phyloP scores from a whole-genome alignment of 2,329 filamentous ascomycete species.

The Phoma sp. region DNA sequence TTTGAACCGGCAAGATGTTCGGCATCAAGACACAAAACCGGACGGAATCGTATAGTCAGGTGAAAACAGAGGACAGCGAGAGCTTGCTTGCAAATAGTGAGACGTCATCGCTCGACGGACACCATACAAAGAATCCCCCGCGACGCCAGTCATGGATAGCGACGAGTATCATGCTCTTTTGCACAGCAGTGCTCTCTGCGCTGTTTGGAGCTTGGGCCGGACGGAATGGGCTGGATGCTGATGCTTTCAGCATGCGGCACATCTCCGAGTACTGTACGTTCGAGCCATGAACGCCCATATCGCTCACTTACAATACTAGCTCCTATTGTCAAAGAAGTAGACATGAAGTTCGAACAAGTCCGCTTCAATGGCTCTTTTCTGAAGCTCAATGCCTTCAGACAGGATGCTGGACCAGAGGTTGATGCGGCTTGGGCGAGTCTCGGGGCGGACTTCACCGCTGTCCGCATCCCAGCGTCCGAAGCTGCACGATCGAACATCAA shows the following conservation, averaged over 20 bases:
- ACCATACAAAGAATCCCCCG: neutral
- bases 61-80: conserved; percentile 28
- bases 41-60: conserved; percentile 18
- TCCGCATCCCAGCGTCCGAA: conserved; percentile 59
- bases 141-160: conserved; percentile 26
- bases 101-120: conserved; percentile 16
- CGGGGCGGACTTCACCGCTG: conserved; percentile 60
- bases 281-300: neutral
- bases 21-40: conserved; percentile 25
- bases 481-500: conserved; percentile 60
- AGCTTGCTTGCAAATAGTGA: conserved; percentile 27
- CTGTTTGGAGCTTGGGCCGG: conserved; percentile 31
- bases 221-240: conserved; percentile 24
- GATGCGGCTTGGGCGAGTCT: conserved; percentile 65
- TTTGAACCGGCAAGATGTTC: conserved; percentile 22
- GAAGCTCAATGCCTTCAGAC: conserved; percentile 61
- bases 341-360: conserved; percentile 50
- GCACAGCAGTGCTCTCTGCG: conserved; percentile 30
- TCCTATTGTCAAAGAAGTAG: conserved; percentile 50
- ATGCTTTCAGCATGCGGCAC: conserved; percentile 38
- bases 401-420: conserved; percentile 60
- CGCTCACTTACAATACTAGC: conserved; percentile 25
- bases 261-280: conserved; percentile 44
- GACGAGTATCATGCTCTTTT: conserved; percentile 21
- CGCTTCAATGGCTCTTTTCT: conserved; percentile 66